These are phyloP conservation scores for Ambrosia trifida DNA, from an alignment of 129 eudicot genomes.

Conservation along the genomic window DNA sequence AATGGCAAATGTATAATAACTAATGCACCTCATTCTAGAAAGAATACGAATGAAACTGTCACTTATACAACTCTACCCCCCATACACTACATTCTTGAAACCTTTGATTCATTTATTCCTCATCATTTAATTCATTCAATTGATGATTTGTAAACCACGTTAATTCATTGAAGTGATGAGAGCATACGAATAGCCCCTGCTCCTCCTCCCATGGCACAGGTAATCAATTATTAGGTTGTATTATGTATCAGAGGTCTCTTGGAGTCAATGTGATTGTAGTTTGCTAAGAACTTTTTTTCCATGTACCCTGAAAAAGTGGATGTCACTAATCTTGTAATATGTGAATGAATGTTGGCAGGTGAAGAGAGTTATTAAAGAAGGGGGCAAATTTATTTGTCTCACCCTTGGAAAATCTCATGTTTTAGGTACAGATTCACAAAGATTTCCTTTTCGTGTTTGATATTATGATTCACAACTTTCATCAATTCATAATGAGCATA, in stretches of 20 bases:
- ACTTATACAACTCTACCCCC: too few species aligned
- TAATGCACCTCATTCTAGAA: too few species aligned
- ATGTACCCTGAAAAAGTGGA: constrained; percentile 5
- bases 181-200: too few species aligned
- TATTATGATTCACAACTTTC: constrained; percentile 15
- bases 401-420: constrained; percentile 89
- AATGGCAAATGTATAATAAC: too few species aligned
- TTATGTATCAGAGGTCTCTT: constrained; percentile 80
- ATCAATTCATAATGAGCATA: constrained; percentile 31
- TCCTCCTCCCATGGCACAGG: too few species aligned
- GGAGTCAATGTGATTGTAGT: constrained; percentile 17
- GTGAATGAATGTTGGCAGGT: constrained; percentile 50
- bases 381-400: constrained; percentile 87
- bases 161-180: too few species aligned
- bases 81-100: too few species aligned
- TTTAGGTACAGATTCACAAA: constrained; percentile 58
- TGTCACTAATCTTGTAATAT: constrained; percentile 2
- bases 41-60: too few species aligned
- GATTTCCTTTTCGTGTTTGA: constrained; percentile 10
- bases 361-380: constrained; percentile 69
- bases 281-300: constrained; percentile 1
- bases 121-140: too few species aligned
- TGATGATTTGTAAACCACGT: too few species aligned
- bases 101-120: too few species aligned
- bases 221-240: too few species aligned